Conservation (phyloP, 257 asterid species). For the Henckelia pumila region DNA sequence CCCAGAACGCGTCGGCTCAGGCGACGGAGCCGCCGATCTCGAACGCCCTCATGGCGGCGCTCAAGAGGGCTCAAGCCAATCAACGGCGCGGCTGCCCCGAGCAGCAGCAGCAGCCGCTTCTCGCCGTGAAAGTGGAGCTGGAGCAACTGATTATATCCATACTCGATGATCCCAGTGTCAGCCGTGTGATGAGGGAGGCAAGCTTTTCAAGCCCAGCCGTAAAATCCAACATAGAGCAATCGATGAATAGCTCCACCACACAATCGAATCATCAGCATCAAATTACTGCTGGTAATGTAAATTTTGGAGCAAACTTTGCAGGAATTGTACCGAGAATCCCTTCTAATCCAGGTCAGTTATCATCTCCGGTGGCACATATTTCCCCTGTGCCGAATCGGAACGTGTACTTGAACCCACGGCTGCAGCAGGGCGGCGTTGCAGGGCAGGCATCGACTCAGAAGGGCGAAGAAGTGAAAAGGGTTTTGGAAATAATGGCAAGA, state of each 20-base stretch:
- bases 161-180: slow-evolving; percentile 84
- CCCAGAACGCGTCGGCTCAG: slow-evolving; percentile 47
- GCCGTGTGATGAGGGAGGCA: slow-evolving; percentile 89
- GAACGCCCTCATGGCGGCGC: slow-evolving; percentile 83
- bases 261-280: slow-evolving; percentile 30
- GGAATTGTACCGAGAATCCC: slow-evolving; percentile 43
- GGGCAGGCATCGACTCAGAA: slow-evolving; percentile 40
- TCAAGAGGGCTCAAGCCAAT: slow-evolving; percentile 87
- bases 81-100: slow-evolving; percentile 88
- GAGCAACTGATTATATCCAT: slow-evolving; percentile 79
- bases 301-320: slow-evolving; percentile 39
- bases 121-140: slow-evolving; percentile 85
- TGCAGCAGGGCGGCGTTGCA: slow-evolving; percentile 39
- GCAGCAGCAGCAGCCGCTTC: slow-evolving; percentile 86
- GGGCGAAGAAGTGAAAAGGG: slow-evolving; percentile 59
- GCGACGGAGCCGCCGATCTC: slow-evolving; percentile 78
- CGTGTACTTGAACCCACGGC: slow-evolving; percentile 58
- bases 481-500: slow-evolving; percentile 61
- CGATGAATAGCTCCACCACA: slow-evolving; percentile 36
- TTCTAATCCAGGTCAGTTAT: slow-evolving; percentile 30
- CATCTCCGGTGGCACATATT: slow-evolving; percentile 18
- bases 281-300: slow-evolving; percentile 28
- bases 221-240: slow-evolving; percentile 71
- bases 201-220: slow-evolving; percentile 89
- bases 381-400: slow-evolving; percentile 37